A percentile compares a stretch with the other conserved stretches of the same genome.
Conservation (phyloP, 164 flowering plant genomes). For the Hamamelis virginiana region DNA sequence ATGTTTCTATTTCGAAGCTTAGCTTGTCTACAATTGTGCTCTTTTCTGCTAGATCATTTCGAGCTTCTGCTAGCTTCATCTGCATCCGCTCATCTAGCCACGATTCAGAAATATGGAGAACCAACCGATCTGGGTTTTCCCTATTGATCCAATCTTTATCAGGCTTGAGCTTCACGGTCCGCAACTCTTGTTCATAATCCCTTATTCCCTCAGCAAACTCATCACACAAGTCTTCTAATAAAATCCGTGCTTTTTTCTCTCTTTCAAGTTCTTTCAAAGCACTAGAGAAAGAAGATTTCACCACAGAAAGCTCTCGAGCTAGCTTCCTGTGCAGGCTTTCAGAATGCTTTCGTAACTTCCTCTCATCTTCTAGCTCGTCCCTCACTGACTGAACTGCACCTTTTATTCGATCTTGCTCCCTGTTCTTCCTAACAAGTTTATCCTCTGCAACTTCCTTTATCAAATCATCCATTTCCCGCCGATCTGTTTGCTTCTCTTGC, state of each 20-base stretch:
- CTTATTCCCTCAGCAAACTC: slow-evolving; percentile 82
- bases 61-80: slow-evolving; percentile 50
- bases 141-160: slow-evolving; percentile 30
- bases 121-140: slow-evolving; percentile 42
- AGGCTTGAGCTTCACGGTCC: slow-evolving; percentile 38
- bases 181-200: slow-evolving; percentile 63
- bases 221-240: slow-evolving; percentile 83
- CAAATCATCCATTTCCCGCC: slow-evolving; percentile 48
- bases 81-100: slow-evolving; percentile 92
- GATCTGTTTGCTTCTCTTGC: slow-evolving; percentile 48
- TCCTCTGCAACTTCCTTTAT: slow-evolving; percentile 53
- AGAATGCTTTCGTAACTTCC: slow-evolving; percentile 61
- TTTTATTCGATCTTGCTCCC: slow-evolving; percentile 50
- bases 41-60: slow-evolving; percentile 29
- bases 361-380: slow-evolving; percentile 71
- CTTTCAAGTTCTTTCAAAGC: slow-evolving; percentile 62
- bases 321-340: slow-evolving; percentile 71
- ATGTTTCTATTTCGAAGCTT: slow-evolving; percentile 61
- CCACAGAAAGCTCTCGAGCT: slow-evolving; percentile 57
- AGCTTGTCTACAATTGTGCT: slow-evolving; percentile 54
- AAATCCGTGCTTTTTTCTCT: slow-evolving; percentile 54
- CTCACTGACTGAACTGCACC: slow-evolving; percentile 51
- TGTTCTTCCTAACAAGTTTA: slow-evolving; percentile 45
- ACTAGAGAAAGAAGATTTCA: slow-evolving; percentile 48
- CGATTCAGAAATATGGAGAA: slow-evolving; percentile 80